phyloP scores from a whole-genome alignment of 2,329 filamentous ascomycete genomes.

The Lecanicillium sp. region DNA sequence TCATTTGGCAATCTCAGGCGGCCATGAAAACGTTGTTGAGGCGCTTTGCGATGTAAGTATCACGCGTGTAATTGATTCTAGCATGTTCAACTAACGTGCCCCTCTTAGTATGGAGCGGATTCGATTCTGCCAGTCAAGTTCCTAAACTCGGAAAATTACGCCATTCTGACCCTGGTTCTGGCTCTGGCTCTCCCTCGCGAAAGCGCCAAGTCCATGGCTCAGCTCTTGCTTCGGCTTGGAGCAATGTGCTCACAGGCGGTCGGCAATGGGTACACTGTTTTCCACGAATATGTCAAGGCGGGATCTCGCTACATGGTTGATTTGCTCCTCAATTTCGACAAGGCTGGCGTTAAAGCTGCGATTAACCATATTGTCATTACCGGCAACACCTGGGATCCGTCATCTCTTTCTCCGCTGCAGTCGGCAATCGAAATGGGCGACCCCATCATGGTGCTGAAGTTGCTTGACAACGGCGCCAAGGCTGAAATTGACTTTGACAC shows the following conservation, averaged over 20 bases:
- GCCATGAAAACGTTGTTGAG: conserved; percentile 61
- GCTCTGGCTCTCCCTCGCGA: conserved; percentile 55
- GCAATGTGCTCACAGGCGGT: conserved; percentile 70
- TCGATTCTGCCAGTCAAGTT: conserved; percentile 68
- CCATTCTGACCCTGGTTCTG: conserved; percentile 64
- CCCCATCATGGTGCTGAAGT: conserved; percentile 42
- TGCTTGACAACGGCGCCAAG: conserved; percentile 57
- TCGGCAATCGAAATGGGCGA: conserved; percentile 50
- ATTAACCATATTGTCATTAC: conserved; percentile 55
- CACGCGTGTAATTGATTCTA: not conserved
- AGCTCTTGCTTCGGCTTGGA: conserved; percentile 59
- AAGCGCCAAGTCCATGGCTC: conserved; percentile 57
- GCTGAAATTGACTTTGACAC: conserved; percentile 53
- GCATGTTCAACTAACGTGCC: conserved; percentile 13
- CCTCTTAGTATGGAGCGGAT: conserved; percentile 64
- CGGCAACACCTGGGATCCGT: conserved; percentile 22
- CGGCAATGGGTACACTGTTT: conserved; percentile 51
- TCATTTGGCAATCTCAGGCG: conserved; percentile 70
- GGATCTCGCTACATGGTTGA: conserved; percentile 41
- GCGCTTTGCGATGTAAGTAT: conserved; percentile 52
- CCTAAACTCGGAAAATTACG: conserved; percentile 41
- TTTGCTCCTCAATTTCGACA: conserved; percentile 46
- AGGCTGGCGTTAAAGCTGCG: conserved; percentile 51
- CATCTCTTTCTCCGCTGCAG: conserved; percentile 43
- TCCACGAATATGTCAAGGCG: conserved; percentile 56